Evolutionary conservation across 1,139 yeast species (phyloP), one percentile per base, ranked within the genome.

Genomic region (Saccharomyces pastorianus): DNA sequence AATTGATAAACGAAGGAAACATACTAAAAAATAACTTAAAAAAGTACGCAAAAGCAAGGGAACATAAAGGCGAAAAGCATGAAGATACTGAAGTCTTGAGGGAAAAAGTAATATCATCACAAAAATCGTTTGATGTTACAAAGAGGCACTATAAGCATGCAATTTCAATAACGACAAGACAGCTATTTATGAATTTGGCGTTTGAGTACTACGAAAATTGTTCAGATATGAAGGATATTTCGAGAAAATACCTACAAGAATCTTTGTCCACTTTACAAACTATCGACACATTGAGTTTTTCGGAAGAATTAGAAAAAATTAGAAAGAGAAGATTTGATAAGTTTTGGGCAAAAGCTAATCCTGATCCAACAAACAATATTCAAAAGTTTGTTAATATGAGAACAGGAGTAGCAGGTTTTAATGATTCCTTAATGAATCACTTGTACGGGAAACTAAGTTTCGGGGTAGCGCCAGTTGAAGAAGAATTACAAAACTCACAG

Each of bases 371-470:
- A 56, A 56, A 55, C 48, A 58, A 65, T 50, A 65, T 65, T 6
- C 59, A 58, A 41, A 58, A 55, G 51, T 61, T 61, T 57, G 63
- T 59, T 14, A 64, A 63, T 53, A 51, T 66, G 13, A 64, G 59
- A 51, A 63, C 61, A 48, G 68, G 65, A 3, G 53, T 65, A 31
- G 59, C 60, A 50, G 67, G 64, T 46, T 58, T 59, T n/a, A 61
- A 64, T 48, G 70, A 67, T 52, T 58, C 68, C 2, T 51, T 67
- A 32, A 59, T 67, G 58, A 60, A 62, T 51, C 54, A 60, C 34
- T 61, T 66, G 14, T 62, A 61, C 38, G 58, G 61, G 32, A 55
- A 58, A 14, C 47, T 63, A 14, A 63, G 44, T 20, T 38, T 38
- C 6, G 44, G 44, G 3, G 44, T 38, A 4, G 44, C 44, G 23